Percentiles rank a stretch among this genome's conserved stretches.
Evolutionary conservation across 257 asterid genomes (phyloP).

Genomic region (Plectranthus barbatus): DNA sequence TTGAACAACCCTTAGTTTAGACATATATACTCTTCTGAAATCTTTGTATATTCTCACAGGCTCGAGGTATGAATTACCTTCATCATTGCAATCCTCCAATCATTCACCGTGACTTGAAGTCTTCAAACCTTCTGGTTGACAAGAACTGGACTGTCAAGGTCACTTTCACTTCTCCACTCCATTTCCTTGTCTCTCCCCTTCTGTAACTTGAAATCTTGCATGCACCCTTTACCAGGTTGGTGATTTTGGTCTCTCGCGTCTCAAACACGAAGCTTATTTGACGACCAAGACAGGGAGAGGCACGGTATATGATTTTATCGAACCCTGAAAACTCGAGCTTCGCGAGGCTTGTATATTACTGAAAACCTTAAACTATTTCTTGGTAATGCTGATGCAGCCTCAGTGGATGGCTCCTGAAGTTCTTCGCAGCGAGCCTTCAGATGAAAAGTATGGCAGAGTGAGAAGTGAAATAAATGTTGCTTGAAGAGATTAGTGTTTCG

Average conservation of each 20-base stretch:
- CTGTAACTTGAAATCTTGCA: too few species aligned
- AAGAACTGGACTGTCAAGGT: constrained; percentile 98
- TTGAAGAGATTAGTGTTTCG: too few species aligned
- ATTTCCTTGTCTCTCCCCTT: constrained; percentile 2
- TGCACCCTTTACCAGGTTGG: constrained; percentile 81
- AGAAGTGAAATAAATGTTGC: neutral
- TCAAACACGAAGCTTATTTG: constrained; percentile 72
- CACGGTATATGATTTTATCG: too few species aligned
- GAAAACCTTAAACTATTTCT: too few species aligned
- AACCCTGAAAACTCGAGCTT: too few species aligned
- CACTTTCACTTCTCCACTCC: neutral
- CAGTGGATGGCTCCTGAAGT: constrained; percentile 99
- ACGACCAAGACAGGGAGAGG: constrained; percentile 85
- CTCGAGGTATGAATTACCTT: constrained; percentile 94
- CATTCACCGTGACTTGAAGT: constrained; percentile 90
- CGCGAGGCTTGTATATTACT: too few species aligned
- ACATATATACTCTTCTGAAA: too few species aligned
- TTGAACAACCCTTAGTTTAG: too few species aligned
- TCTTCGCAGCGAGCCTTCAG: constrained; percentile 84
- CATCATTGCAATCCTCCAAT: constrained; percentile 85
- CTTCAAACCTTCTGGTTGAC: constrained; percentile 97
- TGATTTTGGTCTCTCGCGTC: constrained; percentile 94
- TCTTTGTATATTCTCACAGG: constrained; percentile 32
- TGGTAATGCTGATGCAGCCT: constrained; percentile 83
- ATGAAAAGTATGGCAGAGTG: constrained; percentile 64